Evolutionary conservation across 1,139 yeast genomes (phyloP), one percentile per base, ranked within the genome.

Genomic region (Taphrina pruni): DNA sequence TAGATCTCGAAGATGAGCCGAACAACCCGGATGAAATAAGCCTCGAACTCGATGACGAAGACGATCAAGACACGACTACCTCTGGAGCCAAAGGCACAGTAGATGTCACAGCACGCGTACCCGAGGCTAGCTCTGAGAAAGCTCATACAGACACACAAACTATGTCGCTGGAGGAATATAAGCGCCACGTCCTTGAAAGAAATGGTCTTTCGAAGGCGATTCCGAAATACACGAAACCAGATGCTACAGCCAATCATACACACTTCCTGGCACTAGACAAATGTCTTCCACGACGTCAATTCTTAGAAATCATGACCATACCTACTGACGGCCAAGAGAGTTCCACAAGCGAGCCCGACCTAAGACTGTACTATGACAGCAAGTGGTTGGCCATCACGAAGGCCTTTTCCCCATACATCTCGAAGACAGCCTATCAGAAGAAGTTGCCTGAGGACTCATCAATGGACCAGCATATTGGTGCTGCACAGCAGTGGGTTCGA

Each of bases 251-350:
- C 26, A 46, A 71, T 65, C 72, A 77, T 2, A 89, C 96, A 0
- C 73, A 79, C 1, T 93, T 94, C 75, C 77, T 90, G 38, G 96
- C 98, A 0, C 81, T 94, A 26, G 98, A 93, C 77, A 94, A 94
- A 76, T 90, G 96, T 74, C 79, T 88, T 0, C 90, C 90, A 0
- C 78, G 81, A 17, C 80, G 95, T 17, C 75, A 80, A 43, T 89
- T 82, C 75, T 73, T 90, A 3, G 85, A 85, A 71, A 72, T 81
- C 2, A 26, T 82, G 12, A 75, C 79, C 0, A 75, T 87, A 43
- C 77, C 73, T 50, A 21, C 12, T 7, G 35, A 14, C 7, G 65
- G 39, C 14, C 76, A 73, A 0, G 43, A 14, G 43, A 72, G 55
- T 51, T 20, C 56, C 21, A 38, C 36, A 11, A 35, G 58, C 1